Base-by-base conservation (phyloP, 2,329 filamentous ascomycete genomes). In the Sordariomycetes sp. region DNA sequence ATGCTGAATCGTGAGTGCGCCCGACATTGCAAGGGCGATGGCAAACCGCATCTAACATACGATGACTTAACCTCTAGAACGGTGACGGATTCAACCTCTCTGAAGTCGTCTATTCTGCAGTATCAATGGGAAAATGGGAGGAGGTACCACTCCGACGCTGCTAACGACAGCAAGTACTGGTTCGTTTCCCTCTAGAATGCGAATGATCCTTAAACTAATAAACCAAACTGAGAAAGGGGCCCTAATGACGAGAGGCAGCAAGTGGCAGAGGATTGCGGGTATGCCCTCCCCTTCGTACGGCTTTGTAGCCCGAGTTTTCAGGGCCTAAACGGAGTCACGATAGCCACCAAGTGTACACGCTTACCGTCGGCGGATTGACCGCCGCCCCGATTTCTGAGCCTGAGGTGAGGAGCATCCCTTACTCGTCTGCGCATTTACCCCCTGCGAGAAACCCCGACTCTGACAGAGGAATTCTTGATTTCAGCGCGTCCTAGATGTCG, bases 71-170 rank as follows among this genome's bases (percentile, higher is more conserved):
- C 34, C 12, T 35, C 37, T 40, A 55, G 54, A 11, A 18, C 40
- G 18, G 57, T 60, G 3, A 59, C 59, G 16, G 59, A 60, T 37
- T 59, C 59, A 5, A 59, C 34, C 12, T 74, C 71, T 7, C 63
- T 77, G 52, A 69, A 70, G 12, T 76, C 74, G 10, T 75, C 73
- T 58, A 71, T 77, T 50, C 69, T 66, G 58, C 61, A 74, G 43
- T 78, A 75, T 61, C 67, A 71, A 32, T 76, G 72, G 62, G 73
- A 78, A 58, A 72, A 79, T 54, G 76, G 76, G 2, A 70, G 77
- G 0, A 68, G 76, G 3, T 80, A 80, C 51, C 75, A 78, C 60
- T 76, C 72, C 61, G 70, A 72, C 40, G 10, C 25, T 6, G 24
- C 37, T 18, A 40, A 34, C 24, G 71, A 76, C 22, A 78, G 77